These are phyloP conservation scores for Gossypium stocksii DNA, from an alignment of 345 rosid genomes.

Conservation along the genomic window DNA sequence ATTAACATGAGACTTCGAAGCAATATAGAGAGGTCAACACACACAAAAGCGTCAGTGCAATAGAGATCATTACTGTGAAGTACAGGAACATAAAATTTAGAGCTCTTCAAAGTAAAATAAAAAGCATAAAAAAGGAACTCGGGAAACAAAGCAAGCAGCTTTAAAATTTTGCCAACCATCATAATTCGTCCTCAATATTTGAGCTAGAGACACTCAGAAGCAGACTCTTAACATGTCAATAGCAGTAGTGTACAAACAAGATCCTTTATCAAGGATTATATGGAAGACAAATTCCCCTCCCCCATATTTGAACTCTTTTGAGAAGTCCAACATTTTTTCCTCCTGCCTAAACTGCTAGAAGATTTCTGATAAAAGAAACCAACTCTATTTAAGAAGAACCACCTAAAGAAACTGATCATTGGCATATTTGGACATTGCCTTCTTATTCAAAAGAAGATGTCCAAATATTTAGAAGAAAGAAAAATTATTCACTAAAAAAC, in stretches of 20 bases:
- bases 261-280: background rate
- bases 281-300: background rate
- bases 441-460: too few species aligned
- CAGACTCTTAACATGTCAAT: background rate
- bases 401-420: too few species aligned
- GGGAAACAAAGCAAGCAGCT: background rate
- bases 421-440: too few species aligned
- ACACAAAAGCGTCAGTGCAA: background rate
- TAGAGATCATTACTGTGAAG: background rate
- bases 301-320: background rate
- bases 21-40: too few species aligned
- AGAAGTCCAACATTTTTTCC: background rate
- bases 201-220: background rate
- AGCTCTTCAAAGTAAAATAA: background rate
- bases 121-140: background rate
- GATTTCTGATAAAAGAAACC: background rate
- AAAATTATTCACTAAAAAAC: too few species aligned
- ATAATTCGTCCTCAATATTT: background rate
- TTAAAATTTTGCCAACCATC: background rate
- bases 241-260: background rate
- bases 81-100: background rate
- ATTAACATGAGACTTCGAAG: background rate
- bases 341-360: background rate
- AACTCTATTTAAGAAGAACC: background rate
- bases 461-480: too few species aligned